Evolutionary conservation across 495 filamentous ascomycete genomes (phyloP).

Genomic region (Xylaria scruposa): DNA sequence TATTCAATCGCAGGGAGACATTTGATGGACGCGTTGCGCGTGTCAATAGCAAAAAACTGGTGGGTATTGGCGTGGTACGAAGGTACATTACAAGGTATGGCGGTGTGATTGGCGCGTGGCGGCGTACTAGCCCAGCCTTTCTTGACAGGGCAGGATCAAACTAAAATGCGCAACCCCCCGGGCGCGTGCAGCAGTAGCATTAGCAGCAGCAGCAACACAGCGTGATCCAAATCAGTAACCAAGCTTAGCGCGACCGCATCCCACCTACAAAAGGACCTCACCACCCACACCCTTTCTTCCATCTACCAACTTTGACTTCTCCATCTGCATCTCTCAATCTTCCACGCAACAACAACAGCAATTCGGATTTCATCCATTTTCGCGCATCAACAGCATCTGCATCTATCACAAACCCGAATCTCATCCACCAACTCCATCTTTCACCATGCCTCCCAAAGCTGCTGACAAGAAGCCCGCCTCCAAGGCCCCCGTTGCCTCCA

Average conservation of each 20-base stretch:
- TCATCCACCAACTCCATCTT: slow-evolving; percentile 30
- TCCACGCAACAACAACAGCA: slow-evolving; percentile 39
- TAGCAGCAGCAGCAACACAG: slow-evolving; percentile 13
- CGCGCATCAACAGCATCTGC: slow-evolving; percentile 40
- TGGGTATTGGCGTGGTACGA: slow-evolving; percentile 2
- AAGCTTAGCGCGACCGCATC: slow-evolving; percentile 50
- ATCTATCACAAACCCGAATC: slow-evolving; percentile 21
- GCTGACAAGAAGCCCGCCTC: slow-evolving; percentile 97
- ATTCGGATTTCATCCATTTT: slow-evolving; percentile 38
- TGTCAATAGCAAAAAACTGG: slow-evolving; percentile 12
- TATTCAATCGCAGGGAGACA: neutral
- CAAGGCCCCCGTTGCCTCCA: slow-evolving; percentile 90
- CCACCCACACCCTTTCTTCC: slow-evolving; percentile 55
- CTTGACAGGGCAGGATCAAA: slow-evolving; percentile 20
- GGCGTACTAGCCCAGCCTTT: slow-evolving; percentile 20
- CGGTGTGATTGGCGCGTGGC: slow-evolving; percentile 3
- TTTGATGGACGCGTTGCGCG: slow-evolving; percentile 24
- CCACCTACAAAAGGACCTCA: slow-evolving; percentile 58
- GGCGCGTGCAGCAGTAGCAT: slow-evolving; percentile 4
- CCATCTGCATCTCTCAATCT: slow-evolving; percentile 50
- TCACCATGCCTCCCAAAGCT: slow-evolving; percentile 93
- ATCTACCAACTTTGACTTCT: slow-evolving; percentile 53
- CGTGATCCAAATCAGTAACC: slow-evolving; percentile 52
- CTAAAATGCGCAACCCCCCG: neutral
- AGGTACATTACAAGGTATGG: neutral